Percentiles rank a stretch among this genome's conserved stretches.
These are phyloP conservation scores for Boechera divaricarpa DNA, from an alignment of 345 rosid species.

Conservation along the genomic window DNA sequence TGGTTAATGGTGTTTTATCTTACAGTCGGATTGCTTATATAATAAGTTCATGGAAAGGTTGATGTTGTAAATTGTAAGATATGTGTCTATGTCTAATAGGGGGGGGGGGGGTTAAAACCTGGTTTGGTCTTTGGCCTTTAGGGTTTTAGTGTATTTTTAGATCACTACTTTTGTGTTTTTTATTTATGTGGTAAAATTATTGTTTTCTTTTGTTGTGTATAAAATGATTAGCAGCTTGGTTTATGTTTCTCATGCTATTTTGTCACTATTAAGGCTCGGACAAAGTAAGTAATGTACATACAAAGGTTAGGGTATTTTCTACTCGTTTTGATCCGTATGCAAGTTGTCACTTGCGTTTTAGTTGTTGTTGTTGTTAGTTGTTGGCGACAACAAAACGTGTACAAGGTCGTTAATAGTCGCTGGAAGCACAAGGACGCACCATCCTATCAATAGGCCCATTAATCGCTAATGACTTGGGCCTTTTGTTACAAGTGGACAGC, in stretches of 20 bases:
- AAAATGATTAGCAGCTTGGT: conserved; percentile 28
- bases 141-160: conserved; percentile 25
- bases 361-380: background rate
- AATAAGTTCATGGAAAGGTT: conserved; percentile 20
- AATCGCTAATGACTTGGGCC: conserved; percentile 5
- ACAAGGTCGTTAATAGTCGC: conserved; percentile 4
- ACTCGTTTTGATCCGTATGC: background rate
- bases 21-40: conserved; percentile 38
- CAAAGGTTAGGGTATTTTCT: background rate
- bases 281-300: background rate
- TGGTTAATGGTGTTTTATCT: conserved; percentile 25
- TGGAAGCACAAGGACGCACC: background rate
- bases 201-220: background rate
- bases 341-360: background rate
- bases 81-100: conserved; percentile 15
- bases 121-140: conserved; percentile 11
- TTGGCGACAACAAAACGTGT: conserved; percentile 1
- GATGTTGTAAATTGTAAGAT: conserved; percentile 17
- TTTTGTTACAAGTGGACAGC: conserved; percentile 10
- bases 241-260: background rate
- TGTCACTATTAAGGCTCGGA: background rate
- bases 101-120: conserved; percentile 5
- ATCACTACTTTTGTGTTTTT: conserved; percentile 12
- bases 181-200: background rate
- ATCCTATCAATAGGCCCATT: conserved; percentile 17